phyloP scores from a whole-genome alignment of 2,329 filamentous ascomycete genomes.

The Trichoderma breve region DNA sequence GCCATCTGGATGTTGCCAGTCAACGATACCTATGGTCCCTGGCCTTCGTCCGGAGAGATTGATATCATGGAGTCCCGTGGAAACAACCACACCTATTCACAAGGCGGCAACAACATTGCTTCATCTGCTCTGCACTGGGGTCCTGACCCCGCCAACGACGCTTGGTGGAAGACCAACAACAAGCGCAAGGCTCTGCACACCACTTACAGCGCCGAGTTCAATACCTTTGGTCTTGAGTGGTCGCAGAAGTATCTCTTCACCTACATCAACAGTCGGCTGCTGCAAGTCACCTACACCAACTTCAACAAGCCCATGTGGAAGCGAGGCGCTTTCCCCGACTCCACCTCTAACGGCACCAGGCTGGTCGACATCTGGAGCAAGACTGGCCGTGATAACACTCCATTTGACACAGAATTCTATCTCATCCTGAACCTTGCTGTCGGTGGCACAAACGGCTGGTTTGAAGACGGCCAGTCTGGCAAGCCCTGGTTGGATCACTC shows the following conservation, averaged over 20 bases:
- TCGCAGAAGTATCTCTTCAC: constrained; percentile 85
- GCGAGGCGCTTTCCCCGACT: constrained; percentile 64
- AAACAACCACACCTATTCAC: constrained; percentile 73
- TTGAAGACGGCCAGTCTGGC: constrained; percentile 64
- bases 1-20: constrained; percentile 89
- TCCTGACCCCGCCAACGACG: constrained; percentile 68
- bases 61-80: constrained; percentile 79
- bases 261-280: constrained; percentile 75
- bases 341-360: constrained; percentile 63
- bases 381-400: constrained; percentile 60
- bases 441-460: constrained; percentile 80
- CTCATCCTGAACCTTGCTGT: constrained; percentile 75
- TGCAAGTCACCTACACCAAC: constrained; percentile 77
- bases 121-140: constrained; percentile 83
- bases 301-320: constrained; percentile 68
- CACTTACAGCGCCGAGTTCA: constrained; percentile 66
- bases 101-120: constrained; percentile 78
- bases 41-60: constrained; percentile 80
- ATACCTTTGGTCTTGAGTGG: constrained; percentile 83
- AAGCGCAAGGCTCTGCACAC: constrained; percentile 74
- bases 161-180: constrained; percentile 79
- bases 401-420: constrained; percentile 75
- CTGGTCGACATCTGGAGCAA: constrained; percentile 62
- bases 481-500: constrained; percentile 80
- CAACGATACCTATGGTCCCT: constrained; percentile 67